Conservation (phyloP, 306 rosid genomes). For the Alnus glutinosa region DNA sequence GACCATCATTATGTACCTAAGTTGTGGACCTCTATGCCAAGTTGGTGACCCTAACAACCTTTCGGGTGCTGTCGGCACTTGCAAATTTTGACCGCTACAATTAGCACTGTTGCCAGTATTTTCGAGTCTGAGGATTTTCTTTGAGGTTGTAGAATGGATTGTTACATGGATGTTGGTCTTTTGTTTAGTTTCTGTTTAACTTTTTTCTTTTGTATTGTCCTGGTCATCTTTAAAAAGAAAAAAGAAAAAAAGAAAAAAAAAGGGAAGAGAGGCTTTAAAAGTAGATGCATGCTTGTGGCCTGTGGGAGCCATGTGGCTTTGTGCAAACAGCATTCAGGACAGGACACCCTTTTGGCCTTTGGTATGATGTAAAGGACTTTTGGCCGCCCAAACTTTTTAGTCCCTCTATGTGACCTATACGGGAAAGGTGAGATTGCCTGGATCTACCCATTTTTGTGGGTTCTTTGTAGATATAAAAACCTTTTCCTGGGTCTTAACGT, state of each 20-base stretch:
- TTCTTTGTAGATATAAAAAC: conserved; percentile 16
- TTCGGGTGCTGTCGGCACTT: too few species aligned
- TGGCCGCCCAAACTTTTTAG: conserved; percentile 47
- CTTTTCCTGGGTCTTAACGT: conserved; percentile 11
- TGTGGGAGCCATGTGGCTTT: conserved; percentile 40
- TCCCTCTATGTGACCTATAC: conserved; percentile 1
- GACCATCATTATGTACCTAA: conserved; percentile 11
- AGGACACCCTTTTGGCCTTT: conserved; percentile 29
- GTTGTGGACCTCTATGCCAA: conserved; percentile 13
- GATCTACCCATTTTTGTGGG: conserved; percentile 43
- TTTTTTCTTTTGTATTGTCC: too few species aligned
- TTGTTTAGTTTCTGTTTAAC: too few species aligned
- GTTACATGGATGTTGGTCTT: too few species aligned
- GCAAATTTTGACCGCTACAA: background rate
- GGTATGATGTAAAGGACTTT: conserved; percentile 27
- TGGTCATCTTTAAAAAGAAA: too few species aligned
- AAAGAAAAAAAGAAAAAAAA: too few species aligned
- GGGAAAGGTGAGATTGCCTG: conserved; percentile 22
- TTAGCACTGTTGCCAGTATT: too few species aligned
- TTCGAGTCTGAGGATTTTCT: too few species aligned
- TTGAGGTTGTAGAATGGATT: too few species aligned
- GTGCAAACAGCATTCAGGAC: conserved; percentile 19
- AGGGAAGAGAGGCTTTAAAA: background rate
- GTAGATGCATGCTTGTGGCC: conserved; percentile 23
- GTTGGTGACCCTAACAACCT: background rate